Evolutionary conservation across 176 grass and related monocot species (phyloP), one percentile per base, ranked within the genome.

Genomic region (Ampelocalamus luodianensis): DNA sequence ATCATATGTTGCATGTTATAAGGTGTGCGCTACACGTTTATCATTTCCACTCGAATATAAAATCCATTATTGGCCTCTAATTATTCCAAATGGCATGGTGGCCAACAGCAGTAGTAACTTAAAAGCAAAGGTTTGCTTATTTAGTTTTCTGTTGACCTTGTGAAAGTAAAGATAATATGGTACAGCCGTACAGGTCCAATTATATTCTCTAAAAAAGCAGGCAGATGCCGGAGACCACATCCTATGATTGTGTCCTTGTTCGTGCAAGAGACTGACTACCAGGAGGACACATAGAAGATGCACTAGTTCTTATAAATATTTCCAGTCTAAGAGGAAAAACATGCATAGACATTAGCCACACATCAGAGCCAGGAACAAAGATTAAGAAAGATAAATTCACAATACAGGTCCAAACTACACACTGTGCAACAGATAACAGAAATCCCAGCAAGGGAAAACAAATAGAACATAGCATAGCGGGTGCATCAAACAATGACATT

Each of bases 241-340:
- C 20, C 43, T 63, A 88, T 88, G 72, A 80, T 68, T 61, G 37
- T 90, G 64, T 56, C 55, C n/a, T 82, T 77, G 42, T 53, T 76
- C 36, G 71, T 64, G 62, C 63, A 36, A 70, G 44, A 66, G 46
- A 70, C 20, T 82, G 51, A 88, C 50, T 71, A 62, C 20, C 38
- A 22, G 61, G 69, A 81, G 51, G 24, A 27, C 13, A 66, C 38
- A 37, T 3, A 68, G 20, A 85, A 63, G 61, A 70, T 77, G 63
- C 20, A 44, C n/a, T 46, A 71, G 56, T 65, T 79, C 1, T 11
- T 22, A 29, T 76, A 39, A 50, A 85, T 49, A 70, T 60, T 18
- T 82, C 5, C 4, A 38, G 69, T 68, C 6, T 26, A 29, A 64
- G 14, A 7, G 4, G 14, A 68, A 60, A 72, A 56, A 3, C 5